Evolutionary conservation across 1,284 basidiomycete genomes (phyloP), one percentile per base, ranked within the genome.

Genomic region (Ganoderma lingzhi): DNA sequence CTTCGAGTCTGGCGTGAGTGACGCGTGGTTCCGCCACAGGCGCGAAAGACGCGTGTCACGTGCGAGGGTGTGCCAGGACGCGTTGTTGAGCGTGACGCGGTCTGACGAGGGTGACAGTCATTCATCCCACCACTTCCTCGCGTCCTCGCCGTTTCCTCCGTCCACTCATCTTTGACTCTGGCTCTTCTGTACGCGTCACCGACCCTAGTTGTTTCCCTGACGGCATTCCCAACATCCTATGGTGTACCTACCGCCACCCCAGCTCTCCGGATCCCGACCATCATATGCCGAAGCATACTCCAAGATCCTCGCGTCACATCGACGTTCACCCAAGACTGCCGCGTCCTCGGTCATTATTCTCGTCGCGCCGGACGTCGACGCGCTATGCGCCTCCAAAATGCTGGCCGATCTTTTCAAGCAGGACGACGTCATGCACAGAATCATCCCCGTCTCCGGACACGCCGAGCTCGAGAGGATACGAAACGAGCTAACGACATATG

Each of bases 401-500:
- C 87, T 99, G 59, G 91, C 92, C n/a, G 91, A 92, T 45, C 84
- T 99, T 28, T 90, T 99, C 81, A 93, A 91, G 73, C 94, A 97
- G 74, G 98, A 99, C 84, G 96, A 98, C 76, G 90, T 99, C 30
- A 92, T 94, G 78, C 93, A 98, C 81, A 89, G 95, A 56, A 89
- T 96, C 71, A 91, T 96, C 30, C 97, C 97, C n/a, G 92, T 99
- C 1, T 93, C 95, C 37, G 96, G 96, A 0, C 93, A 95, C 73
- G 85, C 88, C 28, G 92, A 93, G 72, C 82, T 98, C 9, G 88
- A 93, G 71, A 79, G 80, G 9, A 85, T 92, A 75, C 85, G 87
- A 65, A 87, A 92, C 63, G 92, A 95, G 72, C 86, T 96, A 32
- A 82, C 88, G 8, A 83, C 85, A 3, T 90, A 91, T 74, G 79